Percentiles rank a stretch among this genome's conserved stretches.
phyloP scores from a whole-genome alignment of 306 rosid species.

The Rosa multiflora region DNA sequence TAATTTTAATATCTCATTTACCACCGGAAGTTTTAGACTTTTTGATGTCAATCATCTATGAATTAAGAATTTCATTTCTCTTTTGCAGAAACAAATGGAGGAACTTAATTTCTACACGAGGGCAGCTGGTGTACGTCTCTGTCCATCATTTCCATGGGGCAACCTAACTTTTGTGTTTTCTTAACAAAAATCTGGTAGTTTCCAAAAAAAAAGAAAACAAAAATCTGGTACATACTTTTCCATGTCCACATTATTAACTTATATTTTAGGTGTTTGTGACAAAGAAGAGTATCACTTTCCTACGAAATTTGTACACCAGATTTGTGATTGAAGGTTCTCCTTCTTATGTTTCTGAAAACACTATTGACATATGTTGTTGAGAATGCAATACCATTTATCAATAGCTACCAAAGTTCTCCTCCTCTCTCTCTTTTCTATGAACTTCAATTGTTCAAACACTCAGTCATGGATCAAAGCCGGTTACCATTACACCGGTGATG shows the following conservation, averaged over 20 bases:
- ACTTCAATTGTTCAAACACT: slow-evolving; percentile 8
- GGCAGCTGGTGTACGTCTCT: neutral
- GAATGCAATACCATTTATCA: neutral
- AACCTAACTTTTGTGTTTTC: neutral
- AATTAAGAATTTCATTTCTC: too few species aligned
- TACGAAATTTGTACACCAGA: neutral
- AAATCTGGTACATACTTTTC: neutral
- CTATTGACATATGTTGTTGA: too few species aligned
- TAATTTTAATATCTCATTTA: too few species aligned
- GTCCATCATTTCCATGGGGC: neutral
- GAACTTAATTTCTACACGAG: too few species aligned
- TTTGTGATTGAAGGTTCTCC: neutral
- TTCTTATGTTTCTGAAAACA: neutral
- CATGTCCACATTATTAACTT: neutral
- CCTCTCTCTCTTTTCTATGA: neutral
- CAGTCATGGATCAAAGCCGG: slow-evolving; percentile 28
- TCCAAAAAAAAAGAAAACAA: too few species aligned
- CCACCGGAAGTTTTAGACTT: too few species aligned
- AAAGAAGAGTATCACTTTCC: neutral
- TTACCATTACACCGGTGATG: slow-evolving; percentile 3
- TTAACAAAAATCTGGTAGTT: neutral
- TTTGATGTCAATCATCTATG: too few species aligned
- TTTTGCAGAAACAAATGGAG: too few species aligned
- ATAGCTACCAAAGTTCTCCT: slow-evolving; percentile 29
- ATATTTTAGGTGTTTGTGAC: neutral